Evolutionary conservation across 495 filamentous ascomycete species (phyloP).

Genomic region (Talaromyces thailandensis): DNA sequence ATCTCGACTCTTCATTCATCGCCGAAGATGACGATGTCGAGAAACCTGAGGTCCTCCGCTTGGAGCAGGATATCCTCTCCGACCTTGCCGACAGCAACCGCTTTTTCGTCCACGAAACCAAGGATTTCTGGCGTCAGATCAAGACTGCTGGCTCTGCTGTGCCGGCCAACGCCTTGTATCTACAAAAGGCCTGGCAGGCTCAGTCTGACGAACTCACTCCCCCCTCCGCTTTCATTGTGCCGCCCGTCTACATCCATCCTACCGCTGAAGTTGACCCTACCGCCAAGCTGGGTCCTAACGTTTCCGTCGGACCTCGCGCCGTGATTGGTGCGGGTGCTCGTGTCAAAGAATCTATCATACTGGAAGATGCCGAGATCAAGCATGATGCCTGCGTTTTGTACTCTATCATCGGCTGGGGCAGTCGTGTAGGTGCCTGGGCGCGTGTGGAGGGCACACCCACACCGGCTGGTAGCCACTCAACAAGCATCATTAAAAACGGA

Average conservation of each 20-base stretch:
- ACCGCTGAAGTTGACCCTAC: conserved; percentile 88
- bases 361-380: conserved; percentile 93
- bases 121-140: conserved; percentile 99
- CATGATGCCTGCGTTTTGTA: conserved; percentile 96
- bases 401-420: conserved; percentile 95
- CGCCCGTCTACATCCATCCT: conserved; percentile 95
- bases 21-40: conserved; percentile 65
- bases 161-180: conserved; percentile 93
- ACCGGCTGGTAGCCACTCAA: conserved; percentile 79
- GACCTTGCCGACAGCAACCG: conserved; percentile 96
- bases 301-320: conserved; percentile 84
- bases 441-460: conserved; percentile 95
- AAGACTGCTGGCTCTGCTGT: conserved; percentile 98
- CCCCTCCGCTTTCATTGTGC: conserved; percentile 82
- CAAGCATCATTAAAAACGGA: conserved; percentile 92
- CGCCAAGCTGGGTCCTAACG: conserved; percentile 94
- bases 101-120: conserved; percentile 97
- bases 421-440: conserved; percentile 93
- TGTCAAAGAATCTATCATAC: conserved; percentile 91
- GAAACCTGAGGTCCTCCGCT: conserved; percentile 80
- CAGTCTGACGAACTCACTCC: conserved; percentile 73
- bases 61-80: conserved; percentile 96
- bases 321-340: conserved; percentile 80
- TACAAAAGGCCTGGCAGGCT: conserved; percentile 86
- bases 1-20: conserved; percentile 74